Evolutionary conservation across 2,329 filamentous ascomycete species (phyloP), one percentile per base, ranked within the genome.

Genomic region (Fusarium circinatum): DNA sequence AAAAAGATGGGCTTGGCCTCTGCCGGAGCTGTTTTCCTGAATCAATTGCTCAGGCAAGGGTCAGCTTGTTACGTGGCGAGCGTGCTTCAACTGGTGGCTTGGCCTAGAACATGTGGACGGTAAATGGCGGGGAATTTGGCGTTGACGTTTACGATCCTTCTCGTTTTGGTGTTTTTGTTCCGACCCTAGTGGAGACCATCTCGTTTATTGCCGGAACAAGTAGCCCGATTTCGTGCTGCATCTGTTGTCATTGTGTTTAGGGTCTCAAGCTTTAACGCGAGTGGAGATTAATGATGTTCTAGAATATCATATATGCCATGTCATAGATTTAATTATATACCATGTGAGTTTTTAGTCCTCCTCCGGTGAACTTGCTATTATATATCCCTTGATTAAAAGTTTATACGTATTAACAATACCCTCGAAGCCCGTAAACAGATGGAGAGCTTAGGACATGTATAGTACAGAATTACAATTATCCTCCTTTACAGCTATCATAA

Each of bases 351-450:
- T 34, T 15, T 34, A 8, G 32, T 34, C 8, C 32, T 34, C 32
- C 13, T 32, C 6, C 14, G 32, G 14, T 34, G 14, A 8, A 34
- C 14, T 8, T 34, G 32, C 3, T 1, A 34, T 34, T 14, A 15
- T 34, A 34, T 34, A 34, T 34, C 32, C 32, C 32, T 15, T 34
- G 32, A 34, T 28, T 14, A 11, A 4, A 47, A 11, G 24, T 4
- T 47, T 6, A 0, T 47, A 11, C 12, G 9, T 7, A 22, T 15
- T 5, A 0, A 15, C 4, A 22, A 11, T 4, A 45, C n/a, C 9
- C 7, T 24, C 18, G 24, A 8, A 18, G 8, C 14, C 2, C 14
- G 15, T 15, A 1, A 34, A 34, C 14, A 2, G 3, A 34, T 2
- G 32, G 14, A 15, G 2, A 34, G 13, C 30, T 34, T 34, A 15